Base-by-base conservation (phyloP, 352 stramenopile genomes). In the Globisporangium orthogonon region DNA sequence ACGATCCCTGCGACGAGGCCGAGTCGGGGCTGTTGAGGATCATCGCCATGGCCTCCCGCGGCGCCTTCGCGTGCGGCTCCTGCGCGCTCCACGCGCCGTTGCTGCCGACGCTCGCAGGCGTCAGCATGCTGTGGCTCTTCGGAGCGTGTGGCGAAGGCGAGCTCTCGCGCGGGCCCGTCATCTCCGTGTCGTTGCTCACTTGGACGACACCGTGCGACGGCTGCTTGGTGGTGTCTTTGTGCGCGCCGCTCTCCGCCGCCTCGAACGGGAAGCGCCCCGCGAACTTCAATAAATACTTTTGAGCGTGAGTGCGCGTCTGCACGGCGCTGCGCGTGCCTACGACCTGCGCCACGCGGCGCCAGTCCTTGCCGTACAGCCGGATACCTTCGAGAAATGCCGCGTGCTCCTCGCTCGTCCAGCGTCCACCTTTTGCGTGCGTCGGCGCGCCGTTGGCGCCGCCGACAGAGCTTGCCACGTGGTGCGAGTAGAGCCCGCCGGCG, bases 281-380 rank as follows among this genome's bases (percentile, higher is more conserved):
- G 74, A 94, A 91, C 76, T 96, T 96, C 67, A 93, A 88, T 83
- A 96, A 91, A 89, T 96, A 96, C 66, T 96, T 96, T 69, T 96
- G 86, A 49, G 86, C 86, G 62, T 96, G 86, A 37, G 86, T 94
- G 43, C 86, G 84, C 45, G 84, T 93, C 68, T 96, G 86, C 52
- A 96, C 85, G n/a, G 84, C 84, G 39, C 80, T 94, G 43, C 86
- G 80, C 35, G 86, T 92, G 55, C 64, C 76, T 43, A 96, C 83
- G 37, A 94, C 80, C 58, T 94, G 76, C 15, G 86, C 83, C 40
- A 95, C 84, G 17, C 83, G 70, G 35, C 84, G 70, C 86, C 86
- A 96, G 66, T 94, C 84, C 64, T 94, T 94, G 43, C 86, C 83
- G 53, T 89, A 93, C 44, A 91, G 60, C n/a, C 86, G 79, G 46